These are phyloP conservation scores for Pueraria montana DNA, from an alignment of 306 rosid species.

Conservation along the genomic window DNA sequence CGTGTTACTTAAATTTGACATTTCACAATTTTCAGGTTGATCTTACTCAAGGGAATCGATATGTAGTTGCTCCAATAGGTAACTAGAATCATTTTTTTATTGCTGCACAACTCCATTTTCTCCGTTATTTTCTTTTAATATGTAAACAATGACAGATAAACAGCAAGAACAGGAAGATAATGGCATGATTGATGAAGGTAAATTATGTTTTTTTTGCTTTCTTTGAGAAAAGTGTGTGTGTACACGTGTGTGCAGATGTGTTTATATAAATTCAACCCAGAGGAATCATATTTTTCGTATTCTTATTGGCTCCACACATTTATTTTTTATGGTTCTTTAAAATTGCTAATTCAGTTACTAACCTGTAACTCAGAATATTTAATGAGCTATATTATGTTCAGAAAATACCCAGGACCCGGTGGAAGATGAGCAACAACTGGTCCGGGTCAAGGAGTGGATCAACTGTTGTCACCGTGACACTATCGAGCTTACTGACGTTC, in stretches of 20 bases:
- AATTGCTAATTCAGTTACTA: conserved; percentile 16
- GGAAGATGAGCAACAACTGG: conserved; percentile 80
- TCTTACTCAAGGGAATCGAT: conserved; percentile 71
- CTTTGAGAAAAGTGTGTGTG: conserved; percentile 3
- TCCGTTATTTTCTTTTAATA: conserved; percentile 21
- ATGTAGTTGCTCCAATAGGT: conserved; percentile 82
- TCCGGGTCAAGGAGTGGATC: conserved; percentile 90
- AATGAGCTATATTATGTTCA: conserved; percentile 48
- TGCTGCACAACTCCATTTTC: conserved; percentile 12
- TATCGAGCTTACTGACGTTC: conserved; percentile 76
- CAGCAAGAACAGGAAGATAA: conserved; percentile 63
- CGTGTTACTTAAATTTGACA: conserved; percentile 29
- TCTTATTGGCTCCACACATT: neutral
- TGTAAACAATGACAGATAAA: conserved; percentile 65
- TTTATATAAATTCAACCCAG: conserved; percentile 9
- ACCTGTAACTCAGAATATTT: conserved; percentile 15
- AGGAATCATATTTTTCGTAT: conserved; percentile 6
- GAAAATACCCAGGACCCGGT: conserved; percentile 84
- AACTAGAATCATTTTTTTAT: conserved; percentile 35
- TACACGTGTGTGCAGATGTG: neutral
- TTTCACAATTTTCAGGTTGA: conserved; percentile 63
- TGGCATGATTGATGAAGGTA: conserved; percentile 79
- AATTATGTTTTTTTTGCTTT: conserved; percentile 19
- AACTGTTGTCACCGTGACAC: conserved; percentile 65
- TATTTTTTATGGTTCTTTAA: neutral